Evolutionary conservation across 306 rosid species (phyloP).

Genomic region (Citrullus mucosospermus): DNA sequence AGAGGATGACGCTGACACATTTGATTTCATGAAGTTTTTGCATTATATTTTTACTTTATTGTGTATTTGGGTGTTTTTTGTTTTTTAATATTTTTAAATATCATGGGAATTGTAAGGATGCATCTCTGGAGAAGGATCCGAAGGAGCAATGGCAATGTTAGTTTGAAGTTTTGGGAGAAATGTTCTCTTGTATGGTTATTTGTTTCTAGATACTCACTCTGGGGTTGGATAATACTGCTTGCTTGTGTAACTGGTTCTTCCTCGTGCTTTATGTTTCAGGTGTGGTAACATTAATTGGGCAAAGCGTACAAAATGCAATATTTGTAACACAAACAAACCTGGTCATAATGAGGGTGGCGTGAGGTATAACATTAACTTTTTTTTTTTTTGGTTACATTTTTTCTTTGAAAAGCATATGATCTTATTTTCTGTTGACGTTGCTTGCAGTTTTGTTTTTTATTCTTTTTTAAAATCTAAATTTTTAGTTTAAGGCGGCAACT

Average conservation of each 20-base stretch:
- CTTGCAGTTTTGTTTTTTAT: not conserved
- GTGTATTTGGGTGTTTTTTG: not conserved
- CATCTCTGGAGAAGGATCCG: not conserved
- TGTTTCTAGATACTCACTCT: not conserved
- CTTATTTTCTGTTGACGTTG: constrained; percentile 1
- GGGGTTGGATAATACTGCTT: not conserved
- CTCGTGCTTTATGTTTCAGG: constrained; percentile 30
- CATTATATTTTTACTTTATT: not conserved
- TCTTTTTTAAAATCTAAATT: not conserved
- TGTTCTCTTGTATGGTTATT: not conserved
- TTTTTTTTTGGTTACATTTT: not conserved
- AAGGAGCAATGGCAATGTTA: not conserved
- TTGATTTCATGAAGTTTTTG: not conserved
- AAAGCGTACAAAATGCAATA: constrained; percentile 85
- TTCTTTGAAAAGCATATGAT: not conserved
- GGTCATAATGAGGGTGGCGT: constrained; percentile 96
- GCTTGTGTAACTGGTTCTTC: constrained; percentile 10
- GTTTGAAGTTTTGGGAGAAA: not conserved
- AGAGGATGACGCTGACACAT: not conserved
- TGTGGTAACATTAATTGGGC: constrained; percentile 99
- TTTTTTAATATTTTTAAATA: not conserved
- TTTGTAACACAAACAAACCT: constrained; percentile 95
- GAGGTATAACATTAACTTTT: constrained; percentile 36
- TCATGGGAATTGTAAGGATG: not conserved
- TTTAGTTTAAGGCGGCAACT: not conserved